phyloP scores from a whole-genome alignment of 768 basidiomycete genomes.

The Hericium alpestre region DNA sequence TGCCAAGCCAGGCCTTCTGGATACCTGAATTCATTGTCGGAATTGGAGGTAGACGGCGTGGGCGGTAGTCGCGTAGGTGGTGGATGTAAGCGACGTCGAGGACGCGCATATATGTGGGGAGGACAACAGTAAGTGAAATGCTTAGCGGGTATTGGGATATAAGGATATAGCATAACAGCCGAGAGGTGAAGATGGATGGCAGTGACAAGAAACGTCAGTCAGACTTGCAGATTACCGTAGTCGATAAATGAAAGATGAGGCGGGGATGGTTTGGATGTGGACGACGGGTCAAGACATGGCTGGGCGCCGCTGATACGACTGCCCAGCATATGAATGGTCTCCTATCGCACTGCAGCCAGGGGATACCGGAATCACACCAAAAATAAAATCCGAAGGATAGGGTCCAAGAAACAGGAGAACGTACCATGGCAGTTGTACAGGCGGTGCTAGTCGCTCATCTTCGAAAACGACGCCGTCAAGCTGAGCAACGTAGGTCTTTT shows the following conservation, averaged over 20 bases:
- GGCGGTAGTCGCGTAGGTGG: not conserved
- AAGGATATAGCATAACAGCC: not conserved
- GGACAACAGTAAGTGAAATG: not conserved
- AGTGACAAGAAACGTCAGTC: not conserved
- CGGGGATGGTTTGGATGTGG: not conserved
- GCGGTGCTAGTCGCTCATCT: slow-evolving; percentile 64
- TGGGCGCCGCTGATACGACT: not conserved
- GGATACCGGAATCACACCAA: no score
- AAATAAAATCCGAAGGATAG: not conserved
- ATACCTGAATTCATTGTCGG: slow-evolving; percentile 49
- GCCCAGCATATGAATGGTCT: not conserved
- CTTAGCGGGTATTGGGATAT: not conserved
- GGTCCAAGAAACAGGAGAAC: slow-evolving; percentile 4
- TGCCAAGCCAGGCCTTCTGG: slow-evolving; percentile 95
- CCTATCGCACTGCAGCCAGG: no score
- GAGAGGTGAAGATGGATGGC: not conserved
- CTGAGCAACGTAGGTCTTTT: slow-evolving; percentile 65
- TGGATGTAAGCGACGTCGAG: not conserved
- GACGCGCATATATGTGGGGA: not conserved
- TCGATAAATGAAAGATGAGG: not conserved
- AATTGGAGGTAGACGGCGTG: not conserved
- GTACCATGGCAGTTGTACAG: slow-evolving; percentile 79
- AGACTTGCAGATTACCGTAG: not conserved
- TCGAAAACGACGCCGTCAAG: slow-evolving; percentile 69
- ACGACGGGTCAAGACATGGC: not conserved